Evolutionary conservation across 768 basidiomycete species (phyloP).

Genomic region (Hericium coralloides): DNA sequence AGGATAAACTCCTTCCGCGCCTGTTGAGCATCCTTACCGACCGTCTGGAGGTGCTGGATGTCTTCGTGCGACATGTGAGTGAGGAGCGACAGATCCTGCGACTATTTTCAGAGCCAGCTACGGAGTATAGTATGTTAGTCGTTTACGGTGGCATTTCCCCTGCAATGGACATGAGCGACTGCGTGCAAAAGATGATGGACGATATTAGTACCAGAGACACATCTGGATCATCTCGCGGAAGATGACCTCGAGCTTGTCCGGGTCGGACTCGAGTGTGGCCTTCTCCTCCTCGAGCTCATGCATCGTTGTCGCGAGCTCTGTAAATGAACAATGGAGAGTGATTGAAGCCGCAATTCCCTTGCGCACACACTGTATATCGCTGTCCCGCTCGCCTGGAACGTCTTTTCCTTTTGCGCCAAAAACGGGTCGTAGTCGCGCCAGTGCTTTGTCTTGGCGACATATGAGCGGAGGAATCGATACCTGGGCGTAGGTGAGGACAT

Average conservation of each 20-base stretch:
- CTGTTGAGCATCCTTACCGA: constrained; percentile 72
- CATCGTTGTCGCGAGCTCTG: constrained; percentile 71
- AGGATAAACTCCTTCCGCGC: constrained; percentile 76
- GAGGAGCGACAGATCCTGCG: constrained; percentile 86
- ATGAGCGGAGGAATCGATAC: constrained; percentile 75
- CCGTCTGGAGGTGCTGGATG: constrained; percentile 73
- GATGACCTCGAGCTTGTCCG: constrained; percentile 48
- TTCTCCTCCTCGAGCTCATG: constrained; percentile 51
- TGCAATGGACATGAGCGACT: background rate
- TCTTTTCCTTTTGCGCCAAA: constrained; percentile 63
- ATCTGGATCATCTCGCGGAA: constrained; percentile 87
- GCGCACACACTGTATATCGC: constrained; percentile 65
- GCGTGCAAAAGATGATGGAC: background rate
- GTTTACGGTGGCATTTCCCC: constrained; percentile 90
- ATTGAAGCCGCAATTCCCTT: background rate
- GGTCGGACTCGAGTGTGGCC: constrained; percentile 33
- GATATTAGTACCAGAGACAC: constrained; percentile 59
- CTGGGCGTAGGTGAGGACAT: constrained; percentile 27
- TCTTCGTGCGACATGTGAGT: constrained; percentile 79
- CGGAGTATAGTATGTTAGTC: background rate
- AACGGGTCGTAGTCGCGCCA: constrained; percentile 86
- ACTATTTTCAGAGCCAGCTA: background rate
- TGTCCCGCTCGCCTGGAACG: constrained; percentile 68
- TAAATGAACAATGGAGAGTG: background rate
- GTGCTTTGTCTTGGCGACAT: constrained; percentile 53